Evolutionary conservation across 208 protist genomes (phyloP), one percentile per base, ranked within the genome.

Genomic region (Wallacemonas sp.): DNA sequence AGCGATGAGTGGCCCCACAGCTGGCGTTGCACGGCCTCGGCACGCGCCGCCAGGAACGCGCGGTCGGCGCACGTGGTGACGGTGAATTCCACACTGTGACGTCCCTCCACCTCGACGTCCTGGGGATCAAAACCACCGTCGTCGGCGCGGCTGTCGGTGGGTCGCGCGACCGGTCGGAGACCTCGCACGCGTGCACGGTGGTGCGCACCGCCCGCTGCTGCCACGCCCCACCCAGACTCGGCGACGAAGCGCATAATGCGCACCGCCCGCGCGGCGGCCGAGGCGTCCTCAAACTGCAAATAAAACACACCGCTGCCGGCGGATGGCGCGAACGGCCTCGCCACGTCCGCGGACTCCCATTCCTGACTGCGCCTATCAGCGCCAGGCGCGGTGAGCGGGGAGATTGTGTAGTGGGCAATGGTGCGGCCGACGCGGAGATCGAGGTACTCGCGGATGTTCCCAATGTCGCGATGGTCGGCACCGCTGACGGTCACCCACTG

Each of bases 371-470:
- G n/a, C n/a, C n/a, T n/a, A n/a, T n/a, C n/a, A n/a, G n/a, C n/a
- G n/a, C n/a, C n/a, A n/a, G n/a, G 13, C 0, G n/a, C 4, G 15
- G 8, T 34, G 36, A 41, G 52, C 29, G 32, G 81, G 74, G 22
- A 71, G 24, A 33, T 19, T 5, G 45, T 53, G 44, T 66, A 60
- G 68, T 91, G 83, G 13, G 70, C 77, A n/a, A 87, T 70, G 10
- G 85, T 90, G 50, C 71, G 74, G n/a, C 88, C 88, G 30, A 88
- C 74, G 60, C 63, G 68, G 50, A 75, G 50, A 42, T 94, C 88
- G n/a, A 94, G 71, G 64, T 71, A 89, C 65, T 85, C 83, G n/a
- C 87, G 83, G 57, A 90, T 75, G 37, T 83, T 73, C 32, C 87
- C 60, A 46, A 89, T 76, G 44, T 58, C 69, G 41, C 63, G 59